Conservation (phyloP, 139 green algal genomes). For the Mychonastes homosphaera region DNA sequence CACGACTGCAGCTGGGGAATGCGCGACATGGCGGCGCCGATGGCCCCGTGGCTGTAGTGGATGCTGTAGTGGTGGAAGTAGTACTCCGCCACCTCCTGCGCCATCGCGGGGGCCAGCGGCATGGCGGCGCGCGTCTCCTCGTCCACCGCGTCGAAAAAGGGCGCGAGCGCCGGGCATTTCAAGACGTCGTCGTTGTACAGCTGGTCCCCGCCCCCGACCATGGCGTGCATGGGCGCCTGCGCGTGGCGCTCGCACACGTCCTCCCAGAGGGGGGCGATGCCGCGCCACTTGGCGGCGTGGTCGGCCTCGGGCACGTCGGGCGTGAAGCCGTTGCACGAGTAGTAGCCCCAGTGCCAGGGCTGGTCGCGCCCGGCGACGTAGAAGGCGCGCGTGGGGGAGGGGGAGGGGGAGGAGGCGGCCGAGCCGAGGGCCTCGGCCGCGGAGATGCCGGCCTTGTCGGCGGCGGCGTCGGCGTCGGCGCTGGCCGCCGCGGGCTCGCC, state of each 20-base stretch:
- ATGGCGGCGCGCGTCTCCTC: constrained; percentile 3
- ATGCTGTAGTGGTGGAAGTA: constrained; percentile 19
- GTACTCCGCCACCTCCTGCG: constrained; percentile 12
- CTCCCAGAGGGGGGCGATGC: constrained; percentile 26
- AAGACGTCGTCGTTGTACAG: constrained; percentile 38
- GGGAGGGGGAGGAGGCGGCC: too few species aligned
- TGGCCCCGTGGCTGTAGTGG: neutral
- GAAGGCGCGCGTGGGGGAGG: too few species aligned
- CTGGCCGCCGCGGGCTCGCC: neutral
- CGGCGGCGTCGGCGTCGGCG: too few species aligned
- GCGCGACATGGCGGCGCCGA: neutral
- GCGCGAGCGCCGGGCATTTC: constrained; percentile 9
- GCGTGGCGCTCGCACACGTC: constrained; percentile 29
- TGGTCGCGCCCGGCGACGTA: neutral
- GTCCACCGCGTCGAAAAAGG: constrained; percentile 9
- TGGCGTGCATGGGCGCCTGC: constrained; percentile 40
- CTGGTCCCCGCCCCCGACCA: constrained; percentile 44
- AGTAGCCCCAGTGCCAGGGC: constrained; percentile 24
- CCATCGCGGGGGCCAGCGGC: neutral
- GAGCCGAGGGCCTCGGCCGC: too few species aligned
- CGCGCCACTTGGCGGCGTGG: constrained; percentile 3
- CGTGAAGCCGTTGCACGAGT: constrained; percentile 18
- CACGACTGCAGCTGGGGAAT: constrained; percentile 28
- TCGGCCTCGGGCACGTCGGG: constrained; percentile 3
- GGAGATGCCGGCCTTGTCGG: too few species aligned